A percentile compares a stretch with the other conserved stretches of the same genome.
phyloP scores from a whole-genome alignment of 2,329 filamentous ascomycete genomes.

The Podosphaera leucotricha region DNA sequence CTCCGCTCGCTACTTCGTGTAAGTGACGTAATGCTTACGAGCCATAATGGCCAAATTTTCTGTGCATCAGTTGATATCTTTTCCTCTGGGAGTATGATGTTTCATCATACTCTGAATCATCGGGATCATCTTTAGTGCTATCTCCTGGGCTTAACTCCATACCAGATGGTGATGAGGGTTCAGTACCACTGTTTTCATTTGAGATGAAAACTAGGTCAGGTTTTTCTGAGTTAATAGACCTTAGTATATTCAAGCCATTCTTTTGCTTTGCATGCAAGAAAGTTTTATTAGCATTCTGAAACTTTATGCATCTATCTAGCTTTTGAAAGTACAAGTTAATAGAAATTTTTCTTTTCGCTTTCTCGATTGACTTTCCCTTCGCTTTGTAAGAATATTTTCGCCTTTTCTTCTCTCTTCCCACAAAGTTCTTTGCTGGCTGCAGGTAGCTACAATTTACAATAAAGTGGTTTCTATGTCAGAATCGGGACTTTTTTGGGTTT shows the following conservation, averaged over 20 bases:
- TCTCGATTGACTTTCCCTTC: no score
- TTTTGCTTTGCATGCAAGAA: not conserved
- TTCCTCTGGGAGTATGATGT: not conserved
- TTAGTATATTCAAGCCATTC: not conserved
- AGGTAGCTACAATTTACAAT: not conserved
- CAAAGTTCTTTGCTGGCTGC: not conserved
- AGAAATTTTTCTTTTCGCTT: not conserved
- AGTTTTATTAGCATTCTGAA: constrained; percentile 1
- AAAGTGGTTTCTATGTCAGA: not conserved
- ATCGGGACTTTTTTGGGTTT: no score
- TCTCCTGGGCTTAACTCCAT: no score
- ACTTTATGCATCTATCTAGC: not conserved
- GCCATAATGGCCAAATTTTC: not conserved
- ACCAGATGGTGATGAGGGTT: no score
- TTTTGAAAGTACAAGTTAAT: not conserved
- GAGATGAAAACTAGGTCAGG: not conserved
- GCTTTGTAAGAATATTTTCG: no score
- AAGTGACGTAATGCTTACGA: not conserved
- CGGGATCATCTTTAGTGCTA: not conserved
- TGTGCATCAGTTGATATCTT: not conserved
- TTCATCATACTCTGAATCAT: not conserved
- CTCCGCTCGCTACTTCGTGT: not conserved
- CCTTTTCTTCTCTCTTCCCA: not conserved
- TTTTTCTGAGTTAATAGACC: not conserved
- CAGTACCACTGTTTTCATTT: not conserved